These are phyloP conservation scores for Flaveria bidentis DNA, from an alignment of 129 eudicot genomes.

Conservation along the genomic window DNA sequence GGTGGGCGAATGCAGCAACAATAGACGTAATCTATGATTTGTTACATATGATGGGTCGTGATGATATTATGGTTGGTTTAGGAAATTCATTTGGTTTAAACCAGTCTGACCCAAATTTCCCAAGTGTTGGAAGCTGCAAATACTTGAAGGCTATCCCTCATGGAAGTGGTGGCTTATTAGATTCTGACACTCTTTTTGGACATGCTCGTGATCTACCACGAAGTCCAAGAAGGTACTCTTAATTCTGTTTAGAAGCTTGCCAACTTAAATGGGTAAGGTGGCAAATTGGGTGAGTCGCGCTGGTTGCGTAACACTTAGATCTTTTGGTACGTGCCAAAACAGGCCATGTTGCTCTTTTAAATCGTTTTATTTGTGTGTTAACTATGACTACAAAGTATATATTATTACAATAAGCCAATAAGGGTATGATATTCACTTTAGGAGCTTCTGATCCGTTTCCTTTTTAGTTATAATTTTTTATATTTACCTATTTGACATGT, in stretches of 20 bases:
- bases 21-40: conserved; percentile 77
- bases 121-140: conserved; percentile 70
- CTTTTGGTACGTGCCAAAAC: background rate
- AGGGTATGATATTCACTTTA: background rate
- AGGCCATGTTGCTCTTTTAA: background rate
- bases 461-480: background rate
- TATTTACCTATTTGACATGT: background rate
- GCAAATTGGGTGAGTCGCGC: background rate
- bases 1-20: conserved; percentile 94
- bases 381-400: background rate
- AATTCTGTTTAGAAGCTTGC: background rate
- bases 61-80: conserved; percentile 79
- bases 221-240: conserved; percentile 73
- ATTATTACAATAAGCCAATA: background rate
- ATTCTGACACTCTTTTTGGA: conserved; percentile 85
- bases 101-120: conserved; percentile 52
- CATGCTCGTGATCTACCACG: conserved; percentile 76
- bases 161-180: conserved; percentile 88
- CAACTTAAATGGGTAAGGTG: background rate
- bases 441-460: background rate
- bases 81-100: conserved; percentile 73
- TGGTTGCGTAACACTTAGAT: background rate
- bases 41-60: conserved; percentile 98
- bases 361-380: background rate
- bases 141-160: conserved; percentile 73